Evolutionary conservation across 2,329 filamentous ascomycete species (phyloP), one percentile per base, ranked within the genome.

Genomic region (Alternaria metachromatica): DNA sequence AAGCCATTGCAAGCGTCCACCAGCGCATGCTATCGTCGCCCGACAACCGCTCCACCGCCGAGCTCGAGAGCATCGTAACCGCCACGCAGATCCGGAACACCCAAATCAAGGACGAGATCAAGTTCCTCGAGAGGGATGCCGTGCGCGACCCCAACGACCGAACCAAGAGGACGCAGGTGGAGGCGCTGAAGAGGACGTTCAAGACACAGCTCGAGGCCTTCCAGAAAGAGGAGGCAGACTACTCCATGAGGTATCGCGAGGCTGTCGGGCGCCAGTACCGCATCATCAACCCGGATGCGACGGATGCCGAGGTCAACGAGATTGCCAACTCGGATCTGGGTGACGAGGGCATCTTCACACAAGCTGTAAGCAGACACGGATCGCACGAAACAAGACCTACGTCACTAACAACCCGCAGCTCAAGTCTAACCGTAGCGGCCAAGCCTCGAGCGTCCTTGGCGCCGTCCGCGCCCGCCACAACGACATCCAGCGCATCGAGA

Each of bases 401-500:
- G 8, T n/a, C 9, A 56, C 59, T 68, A 37, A 66, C 55, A 44
- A 12, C 8, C 55, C 49, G 67, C 69, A 94, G 91, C 88, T 94
- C 74, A 89, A 89, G 76, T 88, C 86, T 72, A 94, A 93, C 84
- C 90, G 90, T 68, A 88, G 87, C 48, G 90, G 90, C 60, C 90
- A 92, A 75, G 92, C 91, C 45, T 87, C 86, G 55, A 89, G 89
- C 15, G 88, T 93, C 8, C 88, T 95, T 54, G 91, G 91, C 68
- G 90, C 91, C 67, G 92, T 95, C 43, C 90, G 91, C 69, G 92
- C 91, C 41, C 91, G 92, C 60, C 92, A 95, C 84, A 92, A 92
- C 77, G 92, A 95, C 81, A 89, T 95, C 67, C 88, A 92, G 82
- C 88, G 88, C 80, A 95, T 96, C 71, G 92, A 95, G 80, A 85